phyloP scores from a whole-genome alignment of 1,284 basidiomycete genomes.

The Vanrija sp. region DNA sequence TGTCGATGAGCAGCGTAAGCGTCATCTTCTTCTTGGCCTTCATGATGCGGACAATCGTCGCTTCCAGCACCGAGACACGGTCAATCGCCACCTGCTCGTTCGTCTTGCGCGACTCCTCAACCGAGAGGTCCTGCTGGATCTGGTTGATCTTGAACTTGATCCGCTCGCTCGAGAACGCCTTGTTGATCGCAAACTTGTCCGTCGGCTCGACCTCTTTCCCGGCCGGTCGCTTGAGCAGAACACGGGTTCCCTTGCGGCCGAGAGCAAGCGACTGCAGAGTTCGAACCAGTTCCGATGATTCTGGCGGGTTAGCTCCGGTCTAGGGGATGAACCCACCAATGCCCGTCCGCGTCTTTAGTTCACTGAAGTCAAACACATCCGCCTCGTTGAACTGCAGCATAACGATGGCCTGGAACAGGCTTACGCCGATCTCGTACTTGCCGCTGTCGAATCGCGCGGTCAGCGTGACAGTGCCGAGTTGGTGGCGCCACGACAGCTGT shows the following conservation, averaged over 20 bases:
- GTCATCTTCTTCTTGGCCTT: conserved; percentile 83
- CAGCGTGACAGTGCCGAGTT: conserved; percentile 71
- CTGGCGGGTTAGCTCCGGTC: conserved; percentile 48
- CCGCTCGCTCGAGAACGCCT: conserved; percentile 73
- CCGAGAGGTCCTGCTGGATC: conserved; percentile 88
- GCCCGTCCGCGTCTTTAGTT: conserved; percentile 66
- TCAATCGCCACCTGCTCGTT: conserved; percentile 81
- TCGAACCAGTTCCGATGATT: conserved; percentile 67
- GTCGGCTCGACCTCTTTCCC: conserved; percentile 73
- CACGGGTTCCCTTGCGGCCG: conserved; percentile 71
- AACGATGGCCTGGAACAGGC: conserved; percentile 81
- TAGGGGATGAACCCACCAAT: conserved; percentile 59
- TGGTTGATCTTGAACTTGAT: conserved; percentile 89
- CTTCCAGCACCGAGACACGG: conserved; percentile 79
- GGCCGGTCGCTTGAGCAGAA: conserved; percentile 73
- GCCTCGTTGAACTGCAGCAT: conserved; percentile 85
- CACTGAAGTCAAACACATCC: conserved; percentile 57
- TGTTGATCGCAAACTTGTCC: conserved; percentile 79
- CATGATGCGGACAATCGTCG: conserved; percentile 92
- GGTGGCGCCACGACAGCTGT: conserved; percentile 75
- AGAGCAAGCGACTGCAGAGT: conserved; percentile 89
- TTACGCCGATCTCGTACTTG: conserved; percentile 82
- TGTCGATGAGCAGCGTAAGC: conserved; percentile 62
- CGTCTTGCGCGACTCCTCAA: conserved; percentile 81
- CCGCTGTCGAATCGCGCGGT: conserved; percentile 64